A percentile compares a stretch with the other conserved stretches of the same genome.
Conservation (phyloP, 2,329 filamentous ascomycete species). For the Phyllosticta citrichinensis region DNA sequence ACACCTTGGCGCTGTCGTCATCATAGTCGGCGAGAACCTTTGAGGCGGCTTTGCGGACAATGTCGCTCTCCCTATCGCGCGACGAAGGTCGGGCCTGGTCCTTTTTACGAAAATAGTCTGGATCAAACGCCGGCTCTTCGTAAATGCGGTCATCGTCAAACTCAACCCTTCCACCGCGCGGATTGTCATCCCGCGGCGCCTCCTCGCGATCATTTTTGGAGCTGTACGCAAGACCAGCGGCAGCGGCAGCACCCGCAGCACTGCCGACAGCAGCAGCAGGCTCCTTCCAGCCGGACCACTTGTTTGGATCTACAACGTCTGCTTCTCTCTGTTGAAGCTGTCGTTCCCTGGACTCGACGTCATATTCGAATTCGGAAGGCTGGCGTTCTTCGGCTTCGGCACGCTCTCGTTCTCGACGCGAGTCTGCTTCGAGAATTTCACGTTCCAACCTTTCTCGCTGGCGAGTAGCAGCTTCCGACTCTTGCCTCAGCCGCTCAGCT, state of each 20-base stretch:
- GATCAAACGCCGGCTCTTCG: conserved; percentile 38
- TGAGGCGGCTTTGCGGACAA: conserved; percentile 23
- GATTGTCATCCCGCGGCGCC: neutral
- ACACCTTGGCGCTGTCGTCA: conserved; percentile 22
- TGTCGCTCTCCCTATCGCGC: conserved; percentile 12
- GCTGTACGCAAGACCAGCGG: conserved; percentile 23
- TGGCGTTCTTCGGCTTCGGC: conserved; percentile 19
- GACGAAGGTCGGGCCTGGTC: conserved; percentile 12
- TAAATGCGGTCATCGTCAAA: conserved; percentile 16
- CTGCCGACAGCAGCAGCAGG: conserved; percentile 22
- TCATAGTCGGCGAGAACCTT: conserved; percentile 20
- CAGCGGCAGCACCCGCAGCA: conserved; percentile 12
- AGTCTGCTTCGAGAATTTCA: conserved; percentile 10
- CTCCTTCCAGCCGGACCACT: conserved; percentile 22
- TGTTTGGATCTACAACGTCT: conserved; percentile 21
- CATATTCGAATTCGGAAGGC: conserved; percentile 14
- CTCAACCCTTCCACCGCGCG: neutral
- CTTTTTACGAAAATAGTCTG: conserved; percentile 34
- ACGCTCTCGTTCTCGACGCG: conserved; percentile 7
- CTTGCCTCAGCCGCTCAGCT: conserved; percentile 14
- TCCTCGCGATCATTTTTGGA: conserved; percentile 14
- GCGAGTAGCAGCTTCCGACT: conserved; percentile 11
- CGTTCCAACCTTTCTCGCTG: conserved; percentile 17
- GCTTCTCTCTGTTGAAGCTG: conserved; percentile 26
- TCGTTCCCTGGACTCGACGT: conserved; percentile 18